Conservation (phyloP, 495 filamentous ascomycete genomes). For the Xylaria cubensis region DNA sequence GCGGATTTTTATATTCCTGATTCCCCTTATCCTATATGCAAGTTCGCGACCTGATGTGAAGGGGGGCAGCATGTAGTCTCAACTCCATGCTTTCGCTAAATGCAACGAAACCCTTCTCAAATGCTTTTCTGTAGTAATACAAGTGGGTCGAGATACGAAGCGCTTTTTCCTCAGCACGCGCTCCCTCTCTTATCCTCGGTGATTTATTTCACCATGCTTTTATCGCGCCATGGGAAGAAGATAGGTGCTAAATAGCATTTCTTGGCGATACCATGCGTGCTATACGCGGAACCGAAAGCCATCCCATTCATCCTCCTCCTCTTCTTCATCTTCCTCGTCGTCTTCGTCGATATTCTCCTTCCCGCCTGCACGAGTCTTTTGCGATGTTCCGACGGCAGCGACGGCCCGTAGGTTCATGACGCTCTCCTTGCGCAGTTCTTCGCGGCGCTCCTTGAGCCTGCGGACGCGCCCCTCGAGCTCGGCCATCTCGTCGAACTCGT, state of each 20-base stretch:
- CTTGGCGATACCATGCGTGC: neutral
- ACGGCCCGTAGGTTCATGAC: conserved; percentile 43
- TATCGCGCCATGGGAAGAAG: neutral
- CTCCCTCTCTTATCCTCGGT: neutral
- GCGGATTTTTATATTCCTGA: neutral
- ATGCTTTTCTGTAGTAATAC: conserved; percentile 21
- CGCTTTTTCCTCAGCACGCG: neutral
- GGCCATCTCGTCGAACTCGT: conserved; percentile 96
- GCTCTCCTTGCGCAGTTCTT: conserved; percentile 51
- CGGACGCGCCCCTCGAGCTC: conserved; percentile 80
- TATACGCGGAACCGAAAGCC: conserved; percentile 68
- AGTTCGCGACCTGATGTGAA: neutral
- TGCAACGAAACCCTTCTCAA: conserved; percentile 5
- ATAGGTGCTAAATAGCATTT: neutral
- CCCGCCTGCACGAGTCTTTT: neutral
- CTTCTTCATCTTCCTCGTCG: conserved; percentile 65
- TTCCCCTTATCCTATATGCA: neutral
- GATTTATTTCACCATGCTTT: neutral
- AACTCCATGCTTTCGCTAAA: conserved; percentile 14
- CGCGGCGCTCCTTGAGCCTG: conserved; percentile 73
- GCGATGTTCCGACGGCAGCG: neutral
- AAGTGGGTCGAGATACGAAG: neutral
- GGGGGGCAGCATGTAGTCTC: neutral
- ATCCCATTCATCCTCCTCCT: conserved; percentile 69
- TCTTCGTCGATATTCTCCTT: conserved; percentile 50